phyloP scores from a whole-genome alignment of 164 flowering plant species.

The Stephania japonica region DNA sequence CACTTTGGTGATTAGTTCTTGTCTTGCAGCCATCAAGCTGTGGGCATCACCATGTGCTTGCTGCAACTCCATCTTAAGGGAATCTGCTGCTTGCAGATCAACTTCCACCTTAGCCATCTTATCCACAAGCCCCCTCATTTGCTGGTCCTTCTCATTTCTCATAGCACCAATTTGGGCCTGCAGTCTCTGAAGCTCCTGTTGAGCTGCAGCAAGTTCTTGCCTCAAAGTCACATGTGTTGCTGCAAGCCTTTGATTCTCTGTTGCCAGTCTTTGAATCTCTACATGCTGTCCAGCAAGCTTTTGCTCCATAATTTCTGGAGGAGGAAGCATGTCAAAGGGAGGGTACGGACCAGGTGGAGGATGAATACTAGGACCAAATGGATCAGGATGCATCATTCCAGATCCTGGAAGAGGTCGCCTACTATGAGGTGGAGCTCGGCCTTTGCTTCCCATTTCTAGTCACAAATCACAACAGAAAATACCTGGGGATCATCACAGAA shows the following conservation, averaged over 20 bases:
- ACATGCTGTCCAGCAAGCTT: slow-evolving; percentile 72
- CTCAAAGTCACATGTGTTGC: slow-evolving; percentile 75
- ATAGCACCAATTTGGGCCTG: slow-evolving; percentile 56
- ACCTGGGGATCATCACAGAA: background rate
- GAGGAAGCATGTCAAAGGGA: slow-evolving; percentile 66
- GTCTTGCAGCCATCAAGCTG: slow-evolving; percentile 51
- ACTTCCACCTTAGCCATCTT: slow-evolving; percentile 71
- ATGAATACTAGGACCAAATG: slow-evolving; percentile 51
- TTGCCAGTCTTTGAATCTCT: slow-evolving; percentile 76
- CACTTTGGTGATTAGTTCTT: slow-evolving; percentile 61
- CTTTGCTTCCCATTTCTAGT: slow-evolving; percentile 70
- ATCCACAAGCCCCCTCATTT: slow-evolving; percentile 50
- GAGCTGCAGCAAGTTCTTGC: slow-evolving; percentile 84
- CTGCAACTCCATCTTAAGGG: slow-evolving; percentile 68
- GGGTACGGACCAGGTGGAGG: slow-evolving; percentile 50
- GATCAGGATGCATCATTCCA: slow-evolving; percentile 56
- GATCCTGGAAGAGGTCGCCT: slow-evolving; percentile 62
- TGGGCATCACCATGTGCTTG: slow-evolving; percentile 78
- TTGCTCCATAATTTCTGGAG: slow-evolving; percentile 78
- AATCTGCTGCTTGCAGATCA: slow-evolving; percentile 54
- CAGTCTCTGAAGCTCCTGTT: slow-evolving; percentile 71
- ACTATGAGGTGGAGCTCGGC: slow-evolving; percentile 62
- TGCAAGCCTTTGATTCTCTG: slow-evolving; percentile 91
- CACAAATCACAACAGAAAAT: background rate
- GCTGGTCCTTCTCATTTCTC: slow-evolving; percentile 72